Base-by-base conservation (phyloP, 176 grass and related monocot species). In the Avena insularis region DNA sequence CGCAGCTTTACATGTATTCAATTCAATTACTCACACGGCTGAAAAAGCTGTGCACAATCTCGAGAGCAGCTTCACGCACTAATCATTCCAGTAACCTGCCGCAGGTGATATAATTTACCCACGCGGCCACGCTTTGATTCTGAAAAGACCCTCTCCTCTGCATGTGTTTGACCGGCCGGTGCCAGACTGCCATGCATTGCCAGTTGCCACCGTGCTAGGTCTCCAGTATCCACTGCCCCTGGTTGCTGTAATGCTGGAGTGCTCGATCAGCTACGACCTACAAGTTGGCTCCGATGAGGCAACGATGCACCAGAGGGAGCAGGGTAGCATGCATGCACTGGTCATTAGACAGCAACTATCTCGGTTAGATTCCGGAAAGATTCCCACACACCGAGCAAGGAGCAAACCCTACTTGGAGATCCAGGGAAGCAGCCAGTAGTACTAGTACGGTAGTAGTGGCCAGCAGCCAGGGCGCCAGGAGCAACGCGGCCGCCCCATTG, bases 61-160 rank as follows among this genome's bases (percentile, higher is more conserved):
- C 27, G 63, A 8, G 29, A 8, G 4, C 8, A 9, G 6, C 74
- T 35, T 77, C 15, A 55, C 74, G 27, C 74, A 55, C 74, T 53
- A 77, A 77, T 77, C 74, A 77, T 55, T 12, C 49, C 49, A 77
- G 74, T 55, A 55, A 77, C 74, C 49, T 77, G 15, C 74, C 12
- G 36, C 31, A 36, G 8, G 68, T 17, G 73, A 35, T 75, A 29
- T 51, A 51, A 53, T 56, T 35, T 50, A 77, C 74, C 49, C 74
- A 55, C 46, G 1, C 46, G 46, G 46, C 46, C 46, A 48, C 27
- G 74, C 4, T 27, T 53, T 36, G 75, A 56, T 77, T 56, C 75
- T 56, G 27, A 77, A 77, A 77, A 56, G 75, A 76, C 48, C 51
- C 71, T 62, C 15, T 70, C 35, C 16, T 70, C 47, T 77, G 20